phyloP scores from a whole-genome alignment of 2,329 filamentous ascomycete genomes.

The Aureobasidium sp. region DNA sequence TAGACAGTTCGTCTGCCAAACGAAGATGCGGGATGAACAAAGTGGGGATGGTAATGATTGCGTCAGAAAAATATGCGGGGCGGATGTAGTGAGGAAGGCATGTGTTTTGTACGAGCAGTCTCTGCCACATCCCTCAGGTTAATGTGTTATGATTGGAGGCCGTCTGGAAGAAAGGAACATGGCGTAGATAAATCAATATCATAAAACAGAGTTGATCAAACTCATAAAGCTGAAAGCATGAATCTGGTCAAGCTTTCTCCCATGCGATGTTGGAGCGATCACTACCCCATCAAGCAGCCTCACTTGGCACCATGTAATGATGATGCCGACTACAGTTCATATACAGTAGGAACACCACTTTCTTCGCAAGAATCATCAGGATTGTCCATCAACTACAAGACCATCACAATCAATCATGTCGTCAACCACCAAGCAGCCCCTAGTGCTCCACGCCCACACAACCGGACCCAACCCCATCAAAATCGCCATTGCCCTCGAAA shows the following conservation, averaged over 20 bases:
- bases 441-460: conserved; percentile 36
- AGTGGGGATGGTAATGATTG: not conserved
- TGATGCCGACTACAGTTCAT: not conserved
- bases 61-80: not conserved
- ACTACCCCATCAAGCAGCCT: not conserved
- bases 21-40: not conserved
- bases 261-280: not conserved
- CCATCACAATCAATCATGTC: conserved; percentile 16
- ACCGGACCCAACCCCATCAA: conserved; percentile 40
- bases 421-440: conserved; percentile 31
- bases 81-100: not conserved
- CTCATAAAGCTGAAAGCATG: not conserved
- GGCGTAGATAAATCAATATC: not conserved
- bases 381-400: not conserved
- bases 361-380: not conserved
- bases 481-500: conserved; percentile 37
- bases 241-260: not conserved
- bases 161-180: not conserved
- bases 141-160: not conserved
- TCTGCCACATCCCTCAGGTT: not conserved
- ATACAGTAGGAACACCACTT: not conserved
- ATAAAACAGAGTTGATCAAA: not conserved
- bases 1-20: no score
- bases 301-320: not conserved
- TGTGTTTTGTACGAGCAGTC: not conserved